Percentiles rank a stretch among this genome's conserved stretches.
Conservation (phyloP, 1,284 basidiomycete species). For the Malassezia nana region DNA sequence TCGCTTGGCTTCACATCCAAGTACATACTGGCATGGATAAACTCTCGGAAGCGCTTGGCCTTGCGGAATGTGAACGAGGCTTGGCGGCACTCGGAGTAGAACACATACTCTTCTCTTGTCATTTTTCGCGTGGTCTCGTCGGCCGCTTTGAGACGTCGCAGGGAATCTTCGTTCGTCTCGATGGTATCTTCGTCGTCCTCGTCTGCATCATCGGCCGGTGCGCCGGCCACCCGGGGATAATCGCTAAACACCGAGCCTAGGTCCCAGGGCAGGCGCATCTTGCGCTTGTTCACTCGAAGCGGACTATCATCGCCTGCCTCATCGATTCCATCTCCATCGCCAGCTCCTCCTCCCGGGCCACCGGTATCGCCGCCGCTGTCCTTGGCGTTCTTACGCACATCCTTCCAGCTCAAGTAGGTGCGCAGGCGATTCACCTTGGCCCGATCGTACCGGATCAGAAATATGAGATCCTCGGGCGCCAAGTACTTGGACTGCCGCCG, state of each 20-base stretch:
- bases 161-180: constrained; percentile 87
- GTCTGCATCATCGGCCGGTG: constrained; percentile 77
- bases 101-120: constrained; percentile 92
- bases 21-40: constrained; percentile 77
- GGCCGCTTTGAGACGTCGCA: constrained; percentile 70
- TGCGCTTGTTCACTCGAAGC: constrained; percentile 78
- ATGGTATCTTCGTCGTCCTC: constrained; percentile 78
- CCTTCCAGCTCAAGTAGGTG: constrained; percentile 96
- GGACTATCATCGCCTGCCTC: constrained; percentile 46
- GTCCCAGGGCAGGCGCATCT: constrained; percentile 93
- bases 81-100: constrained; percentile 93
- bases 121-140: constrained; percentile 90
- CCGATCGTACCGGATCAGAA: constrained; percentile 85
- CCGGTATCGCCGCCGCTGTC: constrained; percentile 60
- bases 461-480: constrained; percentile 87
- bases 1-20: constrained; percentile 85
- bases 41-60: constrained; percentile 92
- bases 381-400: constrained; percentile 88
- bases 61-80: constrained; percentile 85
- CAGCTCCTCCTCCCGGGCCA: constrained; percentile 54
- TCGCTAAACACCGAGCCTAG: constrained; percentile 73
- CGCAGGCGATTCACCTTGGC: constrained; percentile 85
- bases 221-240: constrained; percentile 21
- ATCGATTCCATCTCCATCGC: constrained; percentile 22
- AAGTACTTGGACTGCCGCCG: constrained; percentile 74